Evolutionary conservation across 169 alveolate species (phyloP).

Genomic region (Eimeria maxima): DNA sequence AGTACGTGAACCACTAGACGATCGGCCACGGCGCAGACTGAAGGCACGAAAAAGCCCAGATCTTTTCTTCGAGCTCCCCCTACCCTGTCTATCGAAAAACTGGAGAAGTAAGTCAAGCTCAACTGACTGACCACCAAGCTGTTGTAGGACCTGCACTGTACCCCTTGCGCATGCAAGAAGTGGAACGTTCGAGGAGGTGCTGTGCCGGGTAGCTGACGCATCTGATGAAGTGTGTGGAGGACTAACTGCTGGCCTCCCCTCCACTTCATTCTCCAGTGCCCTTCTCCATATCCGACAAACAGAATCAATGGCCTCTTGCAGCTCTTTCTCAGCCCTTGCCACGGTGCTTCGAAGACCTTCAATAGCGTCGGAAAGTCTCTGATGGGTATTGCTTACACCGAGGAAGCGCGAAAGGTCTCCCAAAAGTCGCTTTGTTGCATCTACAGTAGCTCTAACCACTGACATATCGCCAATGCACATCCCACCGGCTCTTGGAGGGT

Average conservation of each 20-base stretch:
- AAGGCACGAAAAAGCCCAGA: neutral
- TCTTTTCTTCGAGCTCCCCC: neutral
- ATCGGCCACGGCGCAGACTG: neutral
- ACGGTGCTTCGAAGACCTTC: neutral
- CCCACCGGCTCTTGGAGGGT: conserved; percentile 12
- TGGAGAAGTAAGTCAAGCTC: neutral
- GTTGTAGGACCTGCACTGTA: neutral
- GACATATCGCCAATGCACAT: neutral
- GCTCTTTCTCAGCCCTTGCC: neutral
- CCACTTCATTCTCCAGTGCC: neutral
- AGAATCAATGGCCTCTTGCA: neutral
- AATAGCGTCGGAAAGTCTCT: neutral
- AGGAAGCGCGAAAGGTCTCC: neutral
- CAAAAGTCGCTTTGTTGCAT: neutral
- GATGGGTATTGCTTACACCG: neutral
- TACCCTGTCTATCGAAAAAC: neutral
- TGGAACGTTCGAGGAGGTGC: neutral
- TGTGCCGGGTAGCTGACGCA: neutral
- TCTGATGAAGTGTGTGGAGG: neutral
- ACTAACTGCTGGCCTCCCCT: neutral
- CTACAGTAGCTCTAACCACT: neutral
- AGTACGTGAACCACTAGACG: neutral
- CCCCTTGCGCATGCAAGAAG: neutral
- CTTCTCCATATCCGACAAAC: neutral
- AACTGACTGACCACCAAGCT: neutral